Conservation (phyloP, 768 basidiomycete species). For the Suillus cothurnatus region DNA sequence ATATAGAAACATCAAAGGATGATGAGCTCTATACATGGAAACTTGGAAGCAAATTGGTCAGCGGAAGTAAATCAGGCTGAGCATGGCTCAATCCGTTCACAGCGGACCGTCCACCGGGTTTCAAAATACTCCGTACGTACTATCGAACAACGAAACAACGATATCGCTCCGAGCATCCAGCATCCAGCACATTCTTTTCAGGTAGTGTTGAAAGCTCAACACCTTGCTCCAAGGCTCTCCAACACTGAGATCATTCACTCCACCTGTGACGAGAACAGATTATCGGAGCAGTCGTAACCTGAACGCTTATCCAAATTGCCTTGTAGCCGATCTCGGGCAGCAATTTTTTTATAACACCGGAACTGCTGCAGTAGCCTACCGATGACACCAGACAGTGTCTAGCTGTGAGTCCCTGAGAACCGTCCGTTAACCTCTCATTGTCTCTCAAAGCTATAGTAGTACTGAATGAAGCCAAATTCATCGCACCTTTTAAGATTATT, state of each 20-base stretch:
- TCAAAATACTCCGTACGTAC: background rate
- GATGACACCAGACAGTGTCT: background rate
- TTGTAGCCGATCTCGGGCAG: background rate
- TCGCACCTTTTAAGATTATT: background rate
- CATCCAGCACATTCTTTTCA: background rate
- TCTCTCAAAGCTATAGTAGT: too few relatives aligned
- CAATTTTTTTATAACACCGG: background rate
- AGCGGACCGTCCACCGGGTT: background rate
- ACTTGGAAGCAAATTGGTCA: background rate
- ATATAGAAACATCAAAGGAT: slow-evolving; percentile 3
- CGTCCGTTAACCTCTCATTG: background rate
- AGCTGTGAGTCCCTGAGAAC: background rate
- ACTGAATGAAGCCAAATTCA: background rate
- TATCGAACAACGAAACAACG: background rate
- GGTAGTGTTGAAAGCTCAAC: background rate
- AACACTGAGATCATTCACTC: background rate
- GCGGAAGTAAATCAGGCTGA: slow-evolving; percentile 1
- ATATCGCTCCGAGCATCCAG: background rate
- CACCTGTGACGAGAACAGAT: background rate
- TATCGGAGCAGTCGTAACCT: background rate
- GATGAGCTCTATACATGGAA: background rate
- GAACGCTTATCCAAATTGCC: background rate
- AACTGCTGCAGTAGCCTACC: background rate
- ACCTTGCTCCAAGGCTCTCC: background rate
- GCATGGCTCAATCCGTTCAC: background rate